A percentile compares a stretch with the other conserved stretches of the same genome.
phyloP scores from a whole-genome alignment of 352 stramenopile species.

The Pythium plurisporium region DNA sequence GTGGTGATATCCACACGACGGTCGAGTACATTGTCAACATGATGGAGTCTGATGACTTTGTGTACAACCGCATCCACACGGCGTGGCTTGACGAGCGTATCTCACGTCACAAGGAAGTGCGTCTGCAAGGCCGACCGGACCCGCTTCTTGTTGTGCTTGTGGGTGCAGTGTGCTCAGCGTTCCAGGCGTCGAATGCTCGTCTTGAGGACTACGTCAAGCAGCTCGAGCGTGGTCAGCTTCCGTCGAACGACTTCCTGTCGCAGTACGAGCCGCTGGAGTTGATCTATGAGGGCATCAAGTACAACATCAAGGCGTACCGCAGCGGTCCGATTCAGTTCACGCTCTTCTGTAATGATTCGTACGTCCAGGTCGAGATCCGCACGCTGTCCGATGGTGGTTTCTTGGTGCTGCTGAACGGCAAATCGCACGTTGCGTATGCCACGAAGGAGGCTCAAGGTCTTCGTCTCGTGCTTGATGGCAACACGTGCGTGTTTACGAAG shows the following conservation, averaged over 20 bases:
- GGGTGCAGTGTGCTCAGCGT: constrained; percentile 81
- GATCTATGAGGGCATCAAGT: constrained; percentile 99
- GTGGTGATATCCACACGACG: constrained; percentile 99
- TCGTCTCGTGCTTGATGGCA: constrained; percentile 92
- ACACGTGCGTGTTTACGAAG: constrained; percentile 97
- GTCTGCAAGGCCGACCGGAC: constrained; percentile 75
- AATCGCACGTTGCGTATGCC: constrained; percentile 96
- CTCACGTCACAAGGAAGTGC: constrained; percentile 89
- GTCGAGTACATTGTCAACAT: constrained; percentile 99
- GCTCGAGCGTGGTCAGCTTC: constrained; percentile 90
- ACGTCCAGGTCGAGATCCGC: constrained; percentile 93
- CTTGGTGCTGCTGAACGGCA: constrained; percentile 95
- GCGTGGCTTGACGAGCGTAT: constrained; percentile 98
- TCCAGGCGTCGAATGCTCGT: constrained; percentile 68
- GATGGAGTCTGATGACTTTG: constrained; percentile 98
- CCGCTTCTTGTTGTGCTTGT: constrained; percentile 86
- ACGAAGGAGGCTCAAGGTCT: constrained; percentile 89
- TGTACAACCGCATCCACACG: constrained; percentile 98
- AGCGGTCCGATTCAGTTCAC: constrained; percentile 91
- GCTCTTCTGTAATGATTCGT: constrained; percentile 86
- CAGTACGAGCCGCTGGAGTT: constrained; percentile 91
- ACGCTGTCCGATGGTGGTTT: constrained; percentile 97
- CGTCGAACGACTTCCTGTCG: constrained; percentile 81
- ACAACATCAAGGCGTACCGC: constrained; percentile 90
- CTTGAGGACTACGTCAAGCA: constrained; percentile 80